A percentile compares a stretch with the other conserved stretches of the same genome.
Evolutionary conservation across 768 basidiomycete genomes (phyloP).

Genomic region (Pleurotus ostreatus): DNA sequence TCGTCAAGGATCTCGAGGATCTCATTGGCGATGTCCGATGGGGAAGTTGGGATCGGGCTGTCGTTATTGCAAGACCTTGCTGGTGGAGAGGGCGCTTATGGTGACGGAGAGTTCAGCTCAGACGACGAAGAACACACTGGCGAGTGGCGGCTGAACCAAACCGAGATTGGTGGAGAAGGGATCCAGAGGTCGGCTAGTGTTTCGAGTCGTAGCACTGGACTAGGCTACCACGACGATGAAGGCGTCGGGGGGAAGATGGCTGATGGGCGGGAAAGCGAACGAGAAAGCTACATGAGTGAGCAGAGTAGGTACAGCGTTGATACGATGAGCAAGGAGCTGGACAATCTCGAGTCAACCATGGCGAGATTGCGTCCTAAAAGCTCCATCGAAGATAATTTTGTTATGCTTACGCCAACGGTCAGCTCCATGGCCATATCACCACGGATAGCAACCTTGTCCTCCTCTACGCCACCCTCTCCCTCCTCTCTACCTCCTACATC

Average conservation of each 20-base stretch:
- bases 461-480: background rate
- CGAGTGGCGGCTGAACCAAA: background rate
- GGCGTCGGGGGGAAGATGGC: background rate
- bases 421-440: background rate
- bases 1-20: constrained; percentile 18
- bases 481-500: background rate
- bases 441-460: background rate
- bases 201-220: background rate
- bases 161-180: background rate
- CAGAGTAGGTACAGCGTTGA: background rate
- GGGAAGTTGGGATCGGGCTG: constrained; percentile 65
- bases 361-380: background rate
- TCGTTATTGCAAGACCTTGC: constrained; percentile 42
- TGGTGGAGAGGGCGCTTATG: constrained; percentile 19
- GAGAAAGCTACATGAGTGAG: background rate
- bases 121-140: constrained; percentile 9
- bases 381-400: background rate
- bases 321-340: background rate
- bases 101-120: constrained; percentile 9
- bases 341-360: background rate
- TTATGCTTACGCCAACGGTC: background rate
- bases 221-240: background rate
- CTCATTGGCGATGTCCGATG: constrained; percentile 46
- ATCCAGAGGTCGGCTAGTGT: background rate
- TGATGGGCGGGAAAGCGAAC: background rate